These are phyloP conservation scores for Yarrowia divulgata DNA, from an alignment of 805 yeast genomes.

Conservation along the genomic window DNA sequence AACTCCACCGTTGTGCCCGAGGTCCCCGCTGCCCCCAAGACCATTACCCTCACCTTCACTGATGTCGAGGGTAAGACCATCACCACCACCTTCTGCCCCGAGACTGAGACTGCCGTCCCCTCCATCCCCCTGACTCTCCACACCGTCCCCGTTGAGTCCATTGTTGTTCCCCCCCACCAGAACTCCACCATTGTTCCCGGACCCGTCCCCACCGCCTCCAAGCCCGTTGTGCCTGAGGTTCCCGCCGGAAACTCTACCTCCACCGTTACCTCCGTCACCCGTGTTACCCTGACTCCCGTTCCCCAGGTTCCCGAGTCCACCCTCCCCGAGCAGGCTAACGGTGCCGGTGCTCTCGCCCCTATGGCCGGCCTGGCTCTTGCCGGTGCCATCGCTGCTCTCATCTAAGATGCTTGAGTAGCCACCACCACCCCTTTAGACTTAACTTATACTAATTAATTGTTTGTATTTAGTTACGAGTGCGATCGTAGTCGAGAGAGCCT, in stretches of 20 bases:
- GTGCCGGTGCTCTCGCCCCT: slow-evolving; percentile 36
- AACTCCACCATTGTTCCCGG: slow-evolving; percentile 33
- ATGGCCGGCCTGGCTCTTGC: slow-evolving; percentile 39
- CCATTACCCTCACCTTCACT: slow-evolving; percentile 37
- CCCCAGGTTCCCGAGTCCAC: slow-evolving; percentile 35
- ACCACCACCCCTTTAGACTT: background rate
- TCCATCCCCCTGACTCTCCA: slow-evolving; percentile 18
- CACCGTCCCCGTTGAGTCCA: slow-evolving; percentile 19
- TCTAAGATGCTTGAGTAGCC: slow-evolving; percentile 24
- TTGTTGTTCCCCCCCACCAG: slow-evolving; percentile 27
- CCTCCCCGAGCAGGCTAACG: slow-evolving; percentile 38
- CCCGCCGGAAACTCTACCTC: slow-evolving; percentile 39
- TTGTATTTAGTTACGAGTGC: slow-evolving; percentile 25
- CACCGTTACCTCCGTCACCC: slow-evolving; percentile 38
- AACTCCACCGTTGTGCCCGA: slow-evolving; percentile 29
- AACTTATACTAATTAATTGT: slow-evolving; percentile 36
- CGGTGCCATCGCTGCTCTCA: slow-evolving; percentile 38
- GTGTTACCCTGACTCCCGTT: slow-evolving; percentile 36
- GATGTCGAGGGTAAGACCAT: slow-evolving; percentile 37
- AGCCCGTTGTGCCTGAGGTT: slow-evolving; percentile 33
- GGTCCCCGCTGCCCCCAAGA: no score
- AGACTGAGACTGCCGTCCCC: slow-evolving; percentile 39
- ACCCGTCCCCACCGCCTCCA: slow-evolving; percentile 25
- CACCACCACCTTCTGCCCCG: slow-evolving; percentile 39
- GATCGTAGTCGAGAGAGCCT: background rate